Evolutionary conservation across 1,284 basidiomycete genomes (phyloP).

Genomic region (Hymenochaete sp.): DNA sequence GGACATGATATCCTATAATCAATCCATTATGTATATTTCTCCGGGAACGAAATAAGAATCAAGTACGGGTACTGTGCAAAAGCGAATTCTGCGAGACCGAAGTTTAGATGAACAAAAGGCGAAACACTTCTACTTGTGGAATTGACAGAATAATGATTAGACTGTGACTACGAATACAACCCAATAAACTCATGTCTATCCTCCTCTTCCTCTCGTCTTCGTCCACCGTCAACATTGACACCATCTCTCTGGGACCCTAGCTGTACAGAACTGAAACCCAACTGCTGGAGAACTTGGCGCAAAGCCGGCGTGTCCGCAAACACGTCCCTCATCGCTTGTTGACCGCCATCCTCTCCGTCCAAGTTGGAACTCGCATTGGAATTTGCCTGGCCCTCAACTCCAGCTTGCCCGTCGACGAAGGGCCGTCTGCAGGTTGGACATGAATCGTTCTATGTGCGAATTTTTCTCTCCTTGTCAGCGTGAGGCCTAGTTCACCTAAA

Average conservation of each 20-base stretch:
- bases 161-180: constrained; percentile 14
- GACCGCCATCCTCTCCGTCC: not conserved
- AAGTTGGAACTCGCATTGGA: not conserved
- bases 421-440: constrained; percentile 54
- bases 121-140: too few relatives aligned
- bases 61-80: too few relatives aligned
- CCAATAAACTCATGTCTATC: constrained; percentile 16
- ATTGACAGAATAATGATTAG: too few relatives aligned
- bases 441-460: constrained; percentile 36
- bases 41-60: too few relatives aligned
- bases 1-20: too few relatives aligned
- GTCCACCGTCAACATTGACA: not conserved
- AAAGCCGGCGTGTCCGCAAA: not conserved
- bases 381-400: not conserved
- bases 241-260: too few relatives aligned
- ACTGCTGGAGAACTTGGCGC: not conserved
- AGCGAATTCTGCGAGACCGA: too few relatives aligned
- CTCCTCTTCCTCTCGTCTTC: not conserved
- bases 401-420: constrained; percentile 25
- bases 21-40: too few relatives aligned
- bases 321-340: not conserved
- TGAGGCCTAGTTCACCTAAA: too few relatives aligned
- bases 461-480: constrained; percentile 1
- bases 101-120: too few relatives aligned
- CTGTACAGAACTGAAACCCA: too few relatives aligned